Evolutionary conservation across 108 stramenopile species (phyloP).

Genomic region (Fragilaria radians): DNA sequence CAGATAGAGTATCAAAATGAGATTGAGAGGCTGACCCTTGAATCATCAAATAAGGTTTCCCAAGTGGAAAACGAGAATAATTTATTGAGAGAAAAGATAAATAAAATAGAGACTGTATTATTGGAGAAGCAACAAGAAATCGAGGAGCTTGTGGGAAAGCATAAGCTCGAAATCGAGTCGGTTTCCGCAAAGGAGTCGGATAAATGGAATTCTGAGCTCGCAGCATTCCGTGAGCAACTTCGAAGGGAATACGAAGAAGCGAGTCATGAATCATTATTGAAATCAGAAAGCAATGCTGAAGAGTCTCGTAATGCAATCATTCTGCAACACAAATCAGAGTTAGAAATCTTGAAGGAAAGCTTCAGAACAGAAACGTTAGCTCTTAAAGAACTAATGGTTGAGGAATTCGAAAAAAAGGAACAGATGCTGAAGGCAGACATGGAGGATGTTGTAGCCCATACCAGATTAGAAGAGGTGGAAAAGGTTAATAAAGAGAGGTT

Average conservation of each 20-base stretch:
- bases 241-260: too few relatives aligned
- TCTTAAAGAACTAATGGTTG: constrained; percentile 1
- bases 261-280: too few relatives aligned
- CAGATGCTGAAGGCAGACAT: too few relatives aligned
- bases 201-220: constrained; percentile 16
- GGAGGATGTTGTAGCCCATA: background rate
- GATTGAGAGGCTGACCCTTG: background rate
- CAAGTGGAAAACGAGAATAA: background rate
- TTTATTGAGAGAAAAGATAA: background rate
- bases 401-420: background rate
- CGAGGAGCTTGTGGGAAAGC: too few relatives aligned
- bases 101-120: background rate
- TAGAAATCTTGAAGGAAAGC: constrained; percentile 13
- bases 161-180: too few relatives aligned
- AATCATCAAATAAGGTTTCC: background rate
- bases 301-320: constrained; percentile 17
- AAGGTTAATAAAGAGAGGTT: background rate
- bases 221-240: too few relatives aligned
- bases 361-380: background rate
- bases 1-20: constrained; percentile 7
- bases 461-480: background rate
- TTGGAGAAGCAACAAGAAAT: background rate
- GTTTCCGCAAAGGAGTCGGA: too few relatives aligned
- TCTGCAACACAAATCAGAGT: constrained; percentile 16
- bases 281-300: constrained; percentile 5